Evolutionary conservation across 139 green algal species (phyloP).

Genomic region (Monoraphidium neglectum): DNA sequence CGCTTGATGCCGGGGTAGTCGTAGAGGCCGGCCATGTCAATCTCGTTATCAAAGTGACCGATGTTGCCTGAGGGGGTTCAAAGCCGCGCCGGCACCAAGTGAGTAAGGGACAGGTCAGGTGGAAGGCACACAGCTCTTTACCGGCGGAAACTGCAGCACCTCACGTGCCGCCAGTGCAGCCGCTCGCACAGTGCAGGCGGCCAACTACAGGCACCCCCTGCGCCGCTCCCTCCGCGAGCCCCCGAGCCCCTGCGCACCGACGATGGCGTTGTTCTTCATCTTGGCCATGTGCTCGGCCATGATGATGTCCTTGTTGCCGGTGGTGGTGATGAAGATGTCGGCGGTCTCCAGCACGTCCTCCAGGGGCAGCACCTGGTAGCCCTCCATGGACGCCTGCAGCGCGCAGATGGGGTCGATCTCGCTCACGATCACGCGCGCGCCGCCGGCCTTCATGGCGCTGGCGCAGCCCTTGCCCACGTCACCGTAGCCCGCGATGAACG

Average conservation of each 20-base stretch:
- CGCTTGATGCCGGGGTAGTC: conserved; percentile 91
- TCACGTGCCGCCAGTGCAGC: too few species aligned
- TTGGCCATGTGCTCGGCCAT: conserved; percentile 96
- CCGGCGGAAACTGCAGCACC: too few species aligned
- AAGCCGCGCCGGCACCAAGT: too few species aligned
- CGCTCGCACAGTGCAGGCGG: too few species aligned
- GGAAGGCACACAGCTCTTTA: too few species aligned
- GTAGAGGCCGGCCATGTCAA: conserved; percentile 95
- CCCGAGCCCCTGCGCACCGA: too few species aligned
- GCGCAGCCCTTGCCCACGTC: conserved; percentile 99
- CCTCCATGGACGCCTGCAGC: conserved; percentile 79
- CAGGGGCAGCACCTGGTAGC: conserved; percentile 74
- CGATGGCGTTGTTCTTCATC: conserved; percentile 99
- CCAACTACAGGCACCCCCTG: too few species aligned
- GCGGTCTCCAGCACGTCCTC: conserved; percentile 83
- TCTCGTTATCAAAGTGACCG: conserved; percentile 99
- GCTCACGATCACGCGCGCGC: conserved; percentile 87
- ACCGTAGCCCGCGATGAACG: conserved; percentile 92
- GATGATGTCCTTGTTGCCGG: conserved; percentile 99
- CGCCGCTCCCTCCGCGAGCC: too few species aligned
- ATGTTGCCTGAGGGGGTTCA: too few species aligned
- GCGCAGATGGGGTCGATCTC: conserved; percentile 99
- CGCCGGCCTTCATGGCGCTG: conserved; percentile 95
- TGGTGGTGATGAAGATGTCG: conserved; percentile 99
- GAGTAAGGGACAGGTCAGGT: too few species aligned